These are phyloP conservation scores for Pseudonitzschia delicatissima DNA, from an alignment of 108 stramenopile genomes.

Conservation along the genomic window DNA sequence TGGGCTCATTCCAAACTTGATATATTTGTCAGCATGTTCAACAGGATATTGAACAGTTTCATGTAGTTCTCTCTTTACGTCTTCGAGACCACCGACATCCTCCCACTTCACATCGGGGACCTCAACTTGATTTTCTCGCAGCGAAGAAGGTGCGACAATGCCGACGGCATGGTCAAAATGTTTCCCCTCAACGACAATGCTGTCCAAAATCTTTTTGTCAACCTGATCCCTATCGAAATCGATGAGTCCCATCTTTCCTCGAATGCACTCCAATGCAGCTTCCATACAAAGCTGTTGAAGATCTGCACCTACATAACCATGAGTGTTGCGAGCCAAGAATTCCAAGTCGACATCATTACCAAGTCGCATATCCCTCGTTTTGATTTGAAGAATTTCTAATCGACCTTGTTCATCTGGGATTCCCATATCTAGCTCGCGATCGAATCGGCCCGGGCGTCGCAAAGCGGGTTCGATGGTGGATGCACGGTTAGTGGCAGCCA, in stretches of 20 bases:
- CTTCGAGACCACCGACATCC: conserved; percentile 98
- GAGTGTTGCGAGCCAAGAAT: conserved; percentile 75
- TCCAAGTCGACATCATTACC: conserved; percentile 88
- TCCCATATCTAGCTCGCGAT: conserved; percentile 93
- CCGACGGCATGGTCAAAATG: conserved; percentile 93
- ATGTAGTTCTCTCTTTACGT: conserved; percentile 97
- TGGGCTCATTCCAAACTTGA: conserved; percentile 90
- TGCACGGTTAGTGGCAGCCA: conserved; percentile 95
- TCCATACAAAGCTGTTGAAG: conserved; percentile 93
- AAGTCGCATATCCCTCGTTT: conserved; percentile 91
- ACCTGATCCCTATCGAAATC: conserved; percentile 85
- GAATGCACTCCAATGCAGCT: conserved; percentile 89
- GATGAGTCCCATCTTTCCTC: conserved; percentile 77
- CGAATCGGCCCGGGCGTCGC: conserved; percentile 96
- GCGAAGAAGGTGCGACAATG: conserved; percentile 87
- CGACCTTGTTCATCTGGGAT: conserved; percentile 92
- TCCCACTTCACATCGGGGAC: conserved; percentile 98
- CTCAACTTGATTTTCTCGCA: conserved; percentile 91
- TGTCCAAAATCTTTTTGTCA: conserved; percentile 79
- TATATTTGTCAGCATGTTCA: conserved; percentile 94
- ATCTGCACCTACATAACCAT: conserved; percentile 96
- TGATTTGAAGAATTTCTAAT: conserved; percentile 92
- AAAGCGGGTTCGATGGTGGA: conserved; percentile 92
- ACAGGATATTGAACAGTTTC: conserved; percentile 98
- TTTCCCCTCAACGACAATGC: conserved; percentile 85